Percentiles rank a stretch among this genome's conserved stretches.
These are phyloP conservation scores for Candida boidinii DNA, from an alignment of 805 yeast genomes.

Conservation along the genomic window DNA sequence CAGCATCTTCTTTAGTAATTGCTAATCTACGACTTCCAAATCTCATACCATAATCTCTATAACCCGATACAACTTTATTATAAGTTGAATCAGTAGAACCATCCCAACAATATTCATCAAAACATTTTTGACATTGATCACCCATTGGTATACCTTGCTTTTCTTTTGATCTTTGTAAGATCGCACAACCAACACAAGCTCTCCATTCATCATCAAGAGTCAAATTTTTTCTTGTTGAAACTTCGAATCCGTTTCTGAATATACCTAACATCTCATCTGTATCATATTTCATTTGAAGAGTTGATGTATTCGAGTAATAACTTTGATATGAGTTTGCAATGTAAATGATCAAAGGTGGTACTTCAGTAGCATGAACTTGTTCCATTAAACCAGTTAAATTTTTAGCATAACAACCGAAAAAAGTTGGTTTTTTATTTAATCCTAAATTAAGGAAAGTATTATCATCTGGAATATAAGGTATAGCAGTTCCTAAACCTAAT, in stretches of 20 bases:
- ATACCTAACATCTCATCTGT: slow-evolving; percentile 46
- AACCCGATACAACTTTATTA: no score
- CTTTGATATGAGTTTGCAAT: slow-evolving; percentile 61
- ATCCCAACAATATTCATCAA: slow-evolving; percentile 60
- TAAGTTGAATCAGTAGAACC: neutral
- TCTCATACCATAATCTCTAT: no score
- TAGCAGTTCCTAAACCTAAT: slow-evolving; percentile 32
- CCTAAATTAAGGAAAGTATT: slow-evolving; percentile 49
- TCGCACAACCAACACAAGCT: slow-evolving; percentile 74
- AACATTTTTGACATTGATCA: slow-evolving; percentile 61
- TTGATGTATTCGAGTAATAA: slow-evolving; percentile 52
- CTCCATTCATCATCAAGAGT: slow-evolving; percentile 59
- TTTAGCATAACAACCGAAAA: slow-evolving; percentile 88
- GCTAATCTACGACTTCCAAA: no score
- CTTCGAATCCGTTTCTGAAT: slow-evolving; percentile 65
- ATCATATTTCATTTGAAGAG: slow-evolving; percentile 46
- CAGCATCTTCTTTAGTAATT: no score
- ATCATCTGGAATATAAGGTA: slow-evolving; percentile 66
- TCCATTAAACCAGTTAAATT: slow-evolving; percentile 45
- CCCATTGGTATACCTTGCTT: slow-evolving; percentile 44
- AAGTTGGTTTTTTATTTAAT: slow-evolving; percentile 56
- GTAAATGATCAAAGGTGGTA: slow-evolving; percentile 68
- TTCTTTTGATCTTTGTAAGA: slow-evolving; percentile 68
- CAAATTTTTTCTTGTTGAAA: slow-evolving; percentile 48
- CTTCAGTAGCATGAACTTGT: slow-evolving; percentile 18